These are phyloP conservation scores for Cladosporium sp. DNA, from an alignment of 2,329 filamentous ascomycete species.

Conservation along the genomic window DNA sequence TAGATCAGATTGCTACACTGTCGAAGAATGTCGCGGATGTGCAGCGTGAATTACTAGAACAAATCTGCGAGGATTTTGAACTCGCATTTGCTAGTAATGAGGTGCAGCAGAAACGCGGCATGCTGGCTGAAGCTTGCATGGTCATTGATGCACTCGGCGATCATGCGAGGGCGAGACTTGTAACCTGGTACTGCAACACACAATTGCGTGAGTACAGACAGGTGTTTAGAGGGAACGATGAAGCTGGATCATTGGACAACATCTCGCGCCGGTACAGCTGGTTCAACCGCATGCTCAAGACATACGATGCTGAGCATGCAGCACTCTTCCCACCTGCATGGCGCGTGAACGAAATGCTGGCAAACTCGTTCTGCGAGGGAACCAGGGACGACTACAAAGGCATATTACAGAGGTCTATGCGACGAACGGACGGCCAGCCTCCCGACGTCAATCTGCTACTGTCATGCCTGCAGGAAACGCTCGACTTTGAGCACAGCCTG, in stretches of 20 bases:
- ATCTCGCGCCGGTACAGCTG: slow-evolving; percentile 93
- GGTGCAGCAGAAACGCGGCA: slow-evolving; percentile 65
- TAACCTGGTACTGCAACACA: slow-evolving; percentile 98
- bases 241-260: slow-evolving; percentile 94
- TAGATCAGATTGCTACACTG: slow-evolving; percentile 93
- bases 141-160: slow-evolving; percentile 96
- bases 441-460: slow-evolving; percentile 88
- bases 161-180: slow-evolving; percentile 73
- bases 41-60: slow-evolving; percentile 88
- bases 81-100: slow-evolving; percentile 89
- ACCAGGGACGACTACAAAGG: slow-evolving; percentile 94
- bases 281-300: slow-evolving; percentile 95
- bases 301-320: slow-evolving; percentile 90
- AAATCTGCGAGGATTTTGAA: slow-evolving; percentile 99
- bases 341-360: slow-evolving; percentile 86
- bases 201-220: slow-evolving; percentile 93
- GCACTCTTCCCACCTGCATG: slow-evolving; percentile 83
- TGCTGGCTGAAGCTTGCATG: slow-evolving; percentile 81
- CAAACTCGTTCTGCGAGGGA: slow-evolving; percentile 91
- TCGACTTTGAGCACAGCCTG: slow-evolving; percentile 92
- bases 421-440: slow-evolving; percentile 71
- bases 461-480: slow-evolving; percentile 87
- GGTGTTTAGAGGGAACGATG: slow-evolving; percentile 93
- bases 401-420: slow-evolving; percentile 85
- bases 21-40: slow-evolving; percentile 91